Percentiles rank a stretch among this genome's conserved stretches.
Evolutionary conservation across 1,284 basidiomycete genomes (phyloP).

Genomic region (Farysia itapuensis): DNA sequence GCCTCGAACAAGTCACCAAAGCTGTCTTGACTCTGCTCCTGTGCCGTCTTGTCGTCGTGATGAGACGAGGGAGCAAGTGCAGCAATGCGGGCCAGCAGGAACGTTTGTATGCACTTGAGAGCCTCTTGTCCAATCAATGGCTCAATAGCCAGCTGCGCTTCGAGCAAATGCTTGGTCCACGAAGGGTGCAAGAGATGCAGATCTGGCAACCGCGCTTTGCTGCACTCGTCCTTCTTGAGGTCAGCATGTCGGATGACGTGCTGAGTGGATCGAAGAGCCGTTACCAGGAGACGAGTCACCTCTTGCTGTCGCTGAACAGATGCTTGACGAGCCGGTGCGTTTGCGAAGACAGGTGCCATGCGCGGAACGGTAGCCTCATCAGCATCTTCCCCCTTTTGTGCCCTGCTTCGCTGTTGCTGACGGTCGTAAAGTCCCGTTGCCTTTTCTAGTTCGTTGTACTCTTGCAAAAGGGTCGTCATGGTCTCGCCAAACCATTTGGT

Average conservation of each 20-base stretch:
- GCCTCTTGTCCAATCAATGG: constrained; percentile 67
- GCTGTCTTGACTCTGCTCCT: constrained; percentile 69
- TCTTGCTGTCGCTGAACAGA: constrained; percentile 18
- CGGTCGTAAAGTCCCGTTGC: constrained; percentile 14
- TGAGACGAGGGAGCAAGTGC: constrained; percentile 48
- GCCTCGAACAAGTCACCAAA: constrained; percentile 67
- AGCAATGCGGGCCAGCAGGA: constrained; percentile 68
- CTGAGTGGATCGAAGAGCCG: constrained; percentile 66
- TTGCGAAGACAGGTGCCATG: constrained; percentile 23
- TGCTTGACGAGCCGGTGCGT: constrained; percentile 24
- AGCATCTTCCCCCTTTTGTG: not conserved
- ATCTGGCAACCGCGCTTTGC: constrained; percentile 67
- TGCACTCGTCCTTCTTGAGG: constrained; percentile 40
- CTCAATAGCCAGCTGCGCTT: constrained; percentile 65
- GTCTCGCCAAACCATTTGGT: constrained; percentile 73
- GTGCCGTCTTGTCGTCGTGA: not conserved
- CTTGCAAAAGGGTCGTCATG: constrained; percentile 67
- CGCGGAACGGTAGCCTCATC: constrained; percentile 1
- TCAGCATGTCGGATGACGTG: constrained; percentile 67
- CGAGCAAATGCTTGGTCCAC: constrained; percentile 69
- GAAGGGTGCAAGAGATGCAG: constrained; percentile 66
- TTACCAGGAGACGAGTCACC: constrained; percentile 36
- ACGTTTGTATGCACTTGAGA: constrained; percentile 68
- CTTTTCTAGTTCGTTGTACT: constrained; percentile 62
- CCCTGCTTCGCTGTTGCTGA: constrained; percentile 11